These are phyloP conservation scores for Penicillium palitans DNA, from an alignment of 2,329 filamentous ascomycete genomes.

Conservation along the genomic window DNA sequence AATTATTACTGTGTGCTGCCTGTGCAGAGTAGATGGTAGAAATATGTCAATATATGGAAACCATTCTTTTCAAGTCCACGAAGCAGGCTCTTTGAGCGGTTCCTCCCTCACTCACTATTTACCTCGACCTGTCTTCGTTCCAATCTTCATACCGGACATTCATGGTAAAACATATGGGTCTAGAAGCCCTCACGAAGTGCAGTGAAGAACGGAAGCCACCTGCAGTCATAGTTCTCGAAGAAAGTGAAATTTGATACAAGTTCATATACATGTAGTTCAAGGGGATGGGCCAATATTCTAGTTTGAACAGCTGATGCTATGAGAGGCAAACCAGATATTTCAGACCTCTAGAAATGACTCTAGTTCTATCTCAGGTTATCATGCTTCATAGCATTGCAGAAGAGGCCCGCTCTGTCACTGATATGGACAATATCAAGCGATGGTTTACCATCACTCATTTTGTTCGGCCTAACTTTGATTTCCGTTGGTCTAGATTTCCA, in stretches of 20 bases:
- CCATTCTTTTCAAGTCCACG: neutral
- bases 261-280: accelerated
- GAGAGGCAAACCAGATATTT: neutral
- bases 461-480: neutral
- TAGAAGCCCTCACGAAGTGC: neutral
- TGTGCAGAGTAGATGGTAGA: conserved; percentile 7
- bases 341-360: neutral
- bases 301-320: neutral
- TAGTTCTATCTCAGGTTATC: neutral
- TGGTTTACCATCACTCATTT: neutral
- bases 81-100: neutral
- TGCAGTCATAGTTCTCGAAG: no score
- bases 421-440: no score
- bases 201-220: neutral
- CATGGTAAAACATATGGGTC: neutral
- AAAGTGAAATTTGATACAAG: neutral
- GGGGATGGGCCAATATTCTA: neutral
- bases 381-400: neutral
- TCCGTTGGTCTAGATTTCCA: neutral
- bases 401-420: no score
- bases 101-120: neutral
- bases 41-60: neutral
- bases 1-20: conserved; percentile 22
- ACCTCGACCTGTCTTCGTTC: neutral
- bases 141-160: neutral